Evolutionary conservation across 2,329 filamentous ascomycete genomes (phyloP).

Genomic region (Monosporascus sp.): DNA sequence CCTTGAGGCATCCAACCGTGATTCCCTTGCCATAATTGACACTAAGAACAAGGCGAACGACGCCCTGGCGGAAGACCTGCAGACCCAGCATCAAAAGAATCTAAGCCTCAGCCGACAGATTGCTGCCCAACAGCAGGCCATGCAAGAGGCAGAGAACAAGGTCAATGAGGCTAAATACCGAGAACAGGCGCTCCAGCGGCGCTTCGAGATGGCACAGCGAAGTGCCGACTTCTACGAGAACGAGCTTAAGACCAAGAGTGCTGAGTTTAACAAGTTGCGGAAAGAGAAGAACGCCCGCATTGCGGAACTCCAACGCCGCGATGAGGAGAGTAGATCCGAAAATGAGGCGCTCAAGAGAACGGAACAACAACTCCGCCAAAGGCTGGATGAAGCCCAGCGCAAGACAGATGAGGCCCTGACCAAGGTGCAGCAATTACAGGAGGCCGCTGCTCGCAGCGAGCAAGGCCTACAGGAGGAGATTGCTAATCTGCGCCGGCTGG

Average conservation of each 20-base stretch:
- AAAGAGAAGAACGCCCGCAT: conserved; percentile 93
- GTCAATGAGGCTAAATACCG: conserved; percentile 81
- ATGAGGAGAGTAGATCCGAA: conserved; percentile 76
- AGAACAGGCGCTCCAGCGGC: conserved; percentile 84
- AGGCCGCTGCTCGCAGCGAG: conserved; percentile 74
- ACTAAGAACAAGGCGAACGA: conserved; percentile 85
- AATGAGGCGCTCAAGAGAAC: conserved; percentile 73
- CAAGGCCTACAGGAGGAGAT: conserved; percentile 84
- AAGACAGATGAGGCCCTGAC: conserved; percentile 81
- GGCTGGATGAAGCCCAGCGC: conserved; percentile 76
- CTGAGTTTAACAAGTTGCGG: conserved; percentile 81
- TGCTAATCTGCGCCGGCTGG: conserved; percentile 73
- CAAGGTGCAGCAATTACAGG: conserved; percentile 80
- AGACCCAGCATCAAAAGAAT: conserved; percentile 83
- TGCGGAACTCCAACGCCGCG: conserved; percentile 78
- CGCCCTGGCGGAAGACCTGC: conserved; percentile 77
- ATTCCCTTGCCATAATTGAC: conserved; percentile 83
- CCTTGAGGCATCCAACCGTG: conserved; percentile 86
- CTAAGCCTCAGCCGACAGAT: conserved; percentile 80
- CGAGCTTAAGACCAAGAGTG: conserved; percentile 84
- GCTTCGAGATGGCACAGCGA: conserved; percentile 80
- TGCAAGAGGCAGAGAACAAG: conserved; percentile 75
- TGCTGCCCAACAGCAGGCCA: conserved; percentile 72
- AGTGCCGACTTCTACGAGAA: conserved; percentile 92
- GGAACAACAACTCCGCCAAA: conserved; percentile 73